Evolutionary conservation across 345 rosid genomes (phyloP), one percentile per base, ranked within the genome.

Genomic region (Salix exigua): DNA sequence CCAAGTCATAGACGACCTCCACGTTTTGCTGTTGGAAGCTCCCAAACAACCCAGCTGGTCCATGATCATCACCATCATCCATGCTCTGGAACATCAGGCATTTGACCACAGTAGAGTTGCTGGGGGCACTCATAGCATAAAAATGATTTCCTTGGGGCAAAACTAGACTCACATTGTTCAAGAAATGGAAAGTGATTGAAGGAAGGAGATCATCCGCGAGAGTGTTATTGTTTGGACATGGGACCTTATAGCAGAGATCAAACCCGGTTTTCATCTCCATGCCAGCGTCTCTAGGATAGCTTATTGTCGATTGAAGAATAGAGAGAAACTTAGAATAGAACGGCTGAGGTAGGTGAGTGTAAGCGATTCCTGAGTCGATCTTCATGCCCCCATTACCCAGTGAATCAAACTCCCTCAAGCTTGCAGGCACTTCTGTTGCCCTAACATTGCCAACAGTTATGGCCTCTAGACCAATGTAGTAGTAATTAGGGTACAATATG

Each of bases 11-110:
- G 16, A 91, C 89, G 37, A 94, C 91, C 73, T 89, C 77, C 76
- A 92, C 82, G 78, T 94, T 87, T 65, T 92, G 97, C 66, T 94
- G 98, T 25, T 94, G 98, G 83, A 91, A 94, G 81, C 91, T 92
- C 81, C 96, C 96, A 9, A 90, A 89, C 17, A 92, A 90, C 4
- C 89, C 96, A 2, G 92, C 93, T 0, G 96, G 96, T 69, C 98
- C 98, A 50, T 85, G 81, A 17, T 89, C 85, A 17, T 88, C 86
- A 4, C 83, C 91, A 68, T 87, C 94, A 65, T 89, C 88, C 97
- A 91, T 91, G 83, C 87, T 83, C 69, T 87, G 92, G 70, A 89
- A 85, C 84, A 91, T 70, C 66, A 91, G 66, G 84, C 97, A 91
- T 81, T 94, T 90, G 70, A 89, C 91, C 75, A 85, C 94, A 10